These are phyloP conservation scores for Magnolia officinalis DNA, from an alignment of 164 flowering plant genomes.

Conservation along the genomic window DNA sequence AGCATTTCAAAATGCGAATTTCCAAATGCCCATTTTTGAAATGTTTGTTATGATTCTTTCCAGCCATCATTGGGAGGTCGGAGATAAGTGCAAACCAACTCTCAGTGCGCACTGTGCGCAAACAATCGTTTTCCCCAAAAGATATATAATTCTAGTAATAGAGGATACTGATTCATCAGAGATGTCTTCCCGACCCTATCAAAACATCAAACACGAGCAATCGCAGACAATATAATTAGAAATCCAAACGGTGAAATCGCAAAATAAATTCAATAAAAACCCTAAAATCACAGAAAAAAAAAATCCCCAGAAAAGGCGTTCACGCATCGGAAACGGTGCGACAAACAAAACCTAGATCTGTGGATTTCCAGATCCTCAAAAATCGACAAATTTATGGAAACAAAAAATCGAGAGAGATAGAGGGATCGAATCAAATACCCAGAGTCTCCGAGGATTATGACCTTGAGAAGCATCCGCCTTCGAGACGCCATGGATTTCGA, in stretches of 20 bases:
- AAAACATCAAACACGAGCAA: slow-evolving; percentile 7
- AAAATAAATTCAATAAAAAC: neutral
- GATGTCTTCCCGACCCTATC: slow-evolving; percentile 87
- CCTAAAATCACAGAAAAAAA: neutral
- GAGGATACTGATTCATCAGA: slow-evolving; percentile 78
- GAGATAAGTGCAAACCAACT: neutral
- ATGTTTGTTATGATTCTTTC: neutral
- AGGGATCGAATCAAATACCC: slow-evolving; percentile 33
- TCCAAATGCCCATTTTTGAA: too few species aligned
- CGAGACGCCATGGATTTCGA: slow-evolving; percentile 50
- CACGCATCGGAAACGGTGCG: neutral
- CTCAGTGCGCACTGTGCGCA: neutral
- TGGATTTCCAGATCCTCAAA: neutral
- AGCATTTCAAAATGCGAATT: neutral
- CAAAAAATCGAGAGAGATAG: neutral
- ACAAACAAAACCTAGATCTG: neutral
- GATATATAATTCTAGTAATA: slow-evolving; percentile 1
- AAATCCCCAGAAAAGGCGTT: neutral
- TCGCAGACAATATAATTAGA: neutral
- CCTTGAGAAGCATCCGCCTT: slow-evolving; percentile 65
- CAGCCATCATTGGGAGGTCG: neutral
- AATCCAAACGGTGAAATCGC: neutral
- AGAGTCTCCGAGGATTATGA: slow-evolving; percentile 72
- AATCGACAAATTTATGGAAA: neutral
- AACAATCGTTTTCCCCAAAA: neutral